Percentiles rank a stretch among this genome's conserved stretches.
Evolutionary conservation across 148 eudicot genomes (phyloP).

Genomic region (Rhododendron ovatum): DNA sequence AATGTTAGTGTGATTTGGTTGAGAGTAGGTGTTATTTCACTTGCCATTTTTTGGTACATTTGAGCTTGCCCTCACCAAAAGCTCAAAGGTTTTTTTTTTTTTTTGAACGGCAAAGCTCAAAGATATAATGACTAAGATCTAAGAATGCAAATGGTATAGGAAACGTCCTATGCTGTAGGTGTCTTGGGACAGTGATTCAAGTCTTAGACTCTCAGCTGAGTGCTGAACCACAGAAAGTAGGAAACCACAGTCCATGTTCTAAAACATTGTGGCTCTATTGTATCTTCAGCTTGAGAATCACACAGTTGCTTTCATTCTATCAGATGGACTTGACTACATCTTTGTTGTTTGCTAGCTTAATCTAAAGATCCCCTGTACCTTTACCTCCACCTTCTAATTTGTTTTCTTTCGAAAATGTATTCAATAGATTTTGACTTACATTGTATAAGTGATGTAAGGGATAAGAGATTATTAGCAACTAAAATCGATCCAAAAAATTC

Average conservation of each 20-base stretch:
- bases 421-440: background rate
- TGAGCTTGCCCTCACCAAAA: background rate
- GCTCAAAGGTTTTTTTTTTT: no score
- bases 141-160: background rate
- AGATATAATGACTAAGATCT: background rate
- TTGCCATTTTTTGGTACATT: background rate
- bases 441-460: background rate
- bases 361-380: background rate
- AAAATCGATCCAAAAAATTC: background rate
- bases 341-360: background rate
- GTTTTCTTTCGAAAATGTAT: background rate
- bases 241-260: background rate
- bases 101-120: background rate
- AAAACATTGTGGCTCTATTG: background rate
- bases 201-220: background rate
- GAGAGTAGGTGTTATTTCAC: background rate
- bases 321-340: background rate
- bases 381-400: background rate
- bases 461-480: slow-evolving; percentile 1
- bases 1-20: background rate
- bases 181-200: background rate
- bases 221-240: background rate
- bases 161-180: background rate
- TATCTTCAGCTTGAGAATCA: background rate
- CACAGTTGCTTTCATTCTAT: background rate